Conservation (phyloP, 305 asterid genomes). For the Fraxinus velutina region DNA sequence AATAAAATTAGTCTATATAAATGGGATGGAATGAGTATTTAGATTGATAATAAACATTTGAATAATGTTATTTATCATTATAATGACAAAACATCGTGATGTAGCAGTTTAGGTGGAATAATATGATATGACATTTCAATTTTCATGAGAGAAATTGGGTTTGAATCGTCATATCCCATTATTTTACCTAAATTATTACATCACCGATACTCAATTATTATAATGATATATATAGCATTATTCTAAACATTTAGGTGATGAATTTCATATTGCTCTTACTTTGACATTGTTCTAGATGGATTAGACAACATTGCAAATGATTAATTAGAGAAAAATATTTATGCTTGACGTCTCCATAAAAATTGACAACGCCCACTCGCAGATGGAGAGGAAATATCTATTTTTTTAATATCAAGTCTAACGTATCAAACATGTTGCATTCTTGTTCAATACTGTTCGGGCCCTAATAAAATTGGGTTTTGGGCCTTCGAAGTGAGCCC, state of each 20-base stretch:
- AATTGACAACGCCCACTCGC: not conserved
- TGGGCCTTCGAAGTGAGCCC: not conserved
- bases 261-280: not conserved
- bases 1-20: too few species aligned
- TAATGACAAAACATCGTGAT: too few species aligned
- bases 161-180: too few species aligned
- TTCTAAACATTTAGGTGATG: not conserved
- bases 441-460: not conserved
- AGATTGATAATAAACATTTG: not conserved
- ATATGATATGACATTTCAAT: too few species aligned
- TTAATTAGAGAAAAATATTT: too few species aligned
- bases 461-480: not conserved
- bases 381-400: not conserved
- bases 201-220: too few species aligned
- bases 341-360: not conserved
- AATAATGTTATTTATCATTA: too few species aligned
- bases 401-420: not conserved
- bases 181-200: too few species aligned
- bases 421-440: not conserved
- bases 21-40: too few species aligned
- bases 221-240: too few species aligned
- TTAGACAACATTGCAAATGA: not conserved
- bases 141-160: too few species aligned
- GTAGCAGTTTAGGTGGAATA: too few species aligned
- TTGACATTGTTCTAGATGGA: not conserved